Evolutionary conservation across 495 filamentous ascomycete genomes (phyloP).

Genomic region (Evansstolkia leycettana): DNA sequence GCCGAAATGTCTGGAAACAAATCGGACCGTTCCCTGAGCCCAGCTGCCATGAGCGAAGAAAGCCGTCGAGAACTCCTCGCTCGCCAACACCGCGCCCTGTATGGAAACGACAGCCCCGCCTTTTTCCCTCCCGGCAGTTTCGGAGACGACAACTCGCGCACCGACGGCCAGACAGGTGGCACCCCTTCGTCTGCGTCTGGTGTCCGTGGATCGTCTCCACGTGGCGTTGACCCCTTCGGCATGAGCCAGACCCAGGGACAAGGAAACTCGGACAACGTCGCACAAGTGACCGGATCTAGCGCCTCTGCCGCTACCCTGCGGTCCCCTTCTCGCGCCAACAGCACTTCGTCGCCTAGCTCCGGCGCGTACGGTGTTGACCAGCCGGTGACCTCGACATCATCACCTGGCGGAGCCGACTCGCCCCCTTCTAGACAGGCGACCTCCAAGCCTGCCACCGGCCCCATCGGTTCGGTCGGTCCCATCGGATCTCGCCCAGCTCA

Average conservation of each 20-base stretch:
- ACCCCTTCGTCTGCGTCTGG: slow-evolving; percentile 39
- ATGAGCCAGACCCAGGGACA: slow-evolving; percentile 27
- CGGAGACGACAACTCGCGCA: slow-evolving; percentile 53
- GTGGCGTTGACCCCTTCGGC: slow-evolving; percentile 51
- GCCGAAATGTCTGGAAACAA: slow-evolving; percentile 75
- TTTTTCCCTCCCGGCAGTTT: slow-evolving; percentile 50
- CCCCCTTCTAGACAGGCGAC: slow-evolving; percentile 53
- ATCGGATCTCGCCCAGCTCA: slow-evolving; percentile 79
- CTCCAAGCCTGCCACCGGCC: slow-evolving; percentile 38
- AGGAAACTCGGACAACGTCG: slow-evolving; percentile 23
- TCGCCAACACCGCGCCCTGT: slow-evolving; percentile 85
- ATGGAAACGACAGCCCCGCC: slow-evolving; percentile 57
- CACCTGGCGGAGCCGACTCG: slow-evolving; percentile 79
- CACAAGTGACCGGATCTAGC: slow-evolving; percentile 18
- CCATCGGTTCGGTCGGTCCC: slow-evolving; percentile 64
- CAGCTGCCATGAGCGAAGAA: slow-evolving; percentile 84
- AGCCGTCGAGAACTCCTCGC: slow-evolving; percentile 92
- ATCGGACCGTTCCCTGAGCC: slow-evolving; percentile 85
- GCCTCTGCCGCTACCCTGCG: slow-evolving; percentile 35
- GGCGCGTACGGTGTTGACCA: slow-evolving; percentile 58
- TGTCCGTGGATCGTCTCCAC: slow-evolving; percentile 46
- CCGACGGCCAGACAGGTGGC: slow-evolving; percentile 44
- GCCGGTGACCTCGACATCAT: slow-evolving; percentile 78
- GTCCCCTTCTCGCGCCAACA: slow-evolving; percentile 70
- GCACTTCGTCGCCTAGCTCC: slow-evolving; percentile 62